These are phyloP conservation scores for Metschnikowia sp. DNA, from an alignment of 805 yeast genomes.

Conservation along the genomic window DNA sequence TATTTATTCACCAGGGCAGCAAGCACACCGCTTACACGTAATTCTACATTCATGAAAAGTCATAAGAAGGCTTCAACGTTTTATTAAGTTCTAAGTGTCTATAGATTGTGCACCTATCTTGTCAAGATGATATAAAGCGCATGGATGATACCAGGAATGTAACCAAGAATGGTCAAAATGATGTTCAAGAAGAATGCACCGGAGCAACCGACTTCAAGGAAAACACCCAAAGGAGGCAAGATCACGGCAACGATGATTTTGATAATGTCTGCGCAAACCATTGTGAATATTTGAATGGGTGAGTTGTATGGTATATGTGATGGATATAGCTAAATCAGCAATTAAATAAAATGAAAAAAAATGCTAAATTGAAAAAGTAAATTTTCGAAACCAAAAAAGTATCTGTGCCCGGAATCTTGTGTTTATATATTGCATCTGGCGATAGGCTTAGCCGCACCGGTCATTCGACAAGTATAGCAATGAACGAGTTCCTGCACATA, in stretches of 20 bases:
- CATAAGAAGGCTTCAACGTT: background rate
- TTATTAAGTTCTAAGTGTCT: background rate
- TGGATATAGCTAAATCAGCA: no score
- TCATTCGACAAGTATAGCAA: conserved; percentile 1
- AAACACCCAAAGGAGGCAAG: conserved; percentile 62
- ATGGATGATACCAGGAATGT: conserved; percentile 71
- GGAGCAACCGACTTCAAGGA: conserved; percentile 56
- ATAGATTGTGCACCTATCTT: conserved; percentile 6
- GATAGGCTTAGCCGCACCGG: conserved; percentile 2
- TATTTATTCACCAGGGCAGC: background rate
- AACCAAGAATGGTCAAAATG: conserved; percentile 66
- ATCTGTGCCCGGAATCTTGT: background rate
- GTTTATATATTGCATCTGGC: background rate
- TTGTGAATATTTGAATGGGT: background rate
- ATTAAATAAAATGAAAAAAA: background rate
- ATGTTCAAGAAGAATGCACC: conserved; percentile 46
- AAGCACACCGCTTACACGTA: no score
- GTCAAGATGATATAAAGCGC: conserved; percentile 53
- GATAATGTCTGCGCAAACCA: conserved; percentile 49
- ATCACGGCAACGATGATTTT: conserved; percentile 50
- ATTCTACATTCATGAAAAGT: background rate
- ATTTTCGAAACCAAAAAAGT: background rate
- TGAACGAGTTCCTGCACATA: background rate
- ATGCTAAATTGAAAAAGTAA: background rate
- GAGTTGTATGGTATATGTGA: no score